Conservation (phyloP, 306 rosid species). For the Rosa multiflora region DNA sequence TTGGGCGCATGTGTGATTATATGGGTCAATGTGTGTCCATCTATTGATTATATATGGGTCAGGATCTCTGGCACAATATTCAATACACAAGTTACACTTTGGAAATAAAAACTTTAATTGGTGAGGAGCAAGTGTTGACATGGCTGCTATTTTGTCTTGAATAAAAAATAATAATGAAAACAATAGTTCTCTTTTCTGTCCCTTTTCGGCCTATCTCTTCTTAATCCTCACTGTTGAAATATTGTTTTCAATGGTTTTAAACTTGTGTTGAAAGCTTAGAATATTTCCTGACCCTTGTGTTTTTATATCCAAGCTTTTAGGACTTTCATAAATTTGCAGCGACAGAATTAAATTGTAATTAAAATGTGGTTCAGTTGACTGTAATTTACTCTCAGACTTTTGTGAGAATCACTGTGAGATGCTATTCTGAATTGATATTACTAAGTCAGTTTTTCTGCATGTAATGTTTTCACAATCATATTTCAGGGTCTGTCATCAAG, state of each 20-base stretch:
- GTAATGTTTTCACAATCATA: slow-evolving; percentile 6
- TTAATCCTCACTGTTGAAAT: background rate
- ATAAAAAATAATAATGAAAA: background rate
- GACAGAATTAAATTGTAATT: background rate
- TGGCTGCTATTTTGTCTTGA: background rate
- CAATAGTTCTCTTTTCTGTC: background rate
- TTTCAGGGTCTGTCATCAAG: slow-evolving; percentile 84
- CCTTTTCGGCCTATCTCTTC: background rate
- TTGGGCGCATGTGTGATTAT: background rate
- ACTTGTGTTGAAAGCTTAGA: background rate
- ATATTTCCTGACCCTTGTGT: background rate
- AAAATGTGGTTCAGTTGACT: background rate
- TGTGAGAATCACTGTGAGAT: background rate
- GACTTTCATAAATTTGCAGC: background rate
- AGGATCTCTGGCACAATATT: background rate
- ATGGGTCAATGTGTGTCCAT: background rate
- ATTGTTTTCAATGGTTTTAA: too few relatives aligned
- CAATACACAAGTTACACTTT: background rate
- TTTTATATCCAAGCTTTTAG: background rate
- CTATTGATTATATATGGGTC: background rate
- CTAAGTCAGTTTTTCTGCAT: slow-evolving; percentile 4
- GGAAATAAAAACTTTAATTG: background rate
- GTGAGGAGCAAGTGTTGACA: background rate
- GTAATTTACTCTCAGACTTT: background rate
- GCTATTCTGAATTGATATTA: background rate